Evolutionary conservation across 2,329 filamentous ascomycete species (phyloP).

Genomic region (Fusarium tjaetaba): DNA sequence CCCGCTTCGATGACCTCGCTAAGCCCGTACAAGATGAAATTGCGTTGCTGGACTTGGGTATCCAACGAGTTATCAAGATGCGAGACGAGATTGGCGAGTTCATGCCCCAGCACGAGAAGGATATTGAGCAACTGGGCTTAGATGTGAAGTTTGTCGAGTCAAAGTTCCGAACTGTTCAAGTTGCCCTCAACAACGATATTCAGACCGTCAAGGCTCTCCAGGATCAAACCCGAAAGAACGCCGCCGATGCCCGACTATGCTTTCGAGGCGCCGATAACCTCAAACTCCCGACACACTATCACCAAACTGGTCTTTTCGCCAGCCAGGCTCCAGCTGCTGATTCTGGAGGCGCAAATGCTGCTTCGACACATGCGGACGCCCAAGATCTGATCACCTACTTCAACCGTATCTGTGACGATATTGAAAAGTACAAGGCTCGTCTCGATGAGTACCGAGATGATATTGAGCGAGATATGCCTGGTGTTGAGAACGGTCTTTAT

Average conservation of each 20-base stretch:
- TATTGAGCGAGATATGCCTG: conserved; percentile 59
- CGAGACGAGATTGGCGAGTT: conserved; percentile 80
- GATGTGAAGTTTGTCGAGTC: conserved; percentile 61
- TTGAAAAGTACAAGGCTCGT: conserved; percentile 55
- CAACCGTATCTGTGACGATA: conserved; percentile 56
- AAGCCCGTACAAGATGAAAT: conserved; percentile 84
- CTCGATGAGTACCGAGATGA: conserved; percentile 57
- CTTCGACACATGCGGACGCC: conserved; percentile 51
- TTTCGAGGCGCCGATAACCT: conserved; percentile 81
- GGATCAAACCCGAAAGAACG: conserved; percentile 68
- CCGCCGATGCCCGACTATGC: conserved; percentile 74
- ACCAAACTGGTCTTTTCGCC: conserved; percentile 58
- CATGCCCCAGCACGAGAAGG: conserved; percentile 64
- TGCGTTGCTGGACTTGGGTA: conserved; percentile 79
- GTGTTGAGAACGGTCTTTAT: conserved; percentile 58
- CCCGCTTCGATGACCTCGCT: conserved; percentile 89
- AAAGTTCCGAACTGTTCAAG: conserved; percentile 57
- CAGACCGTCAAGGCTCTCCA: conserved; percentile 72
- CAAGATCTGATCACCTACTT: conserved; percentile 58
- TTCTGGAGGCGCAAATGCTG: conserved; percentile 46
- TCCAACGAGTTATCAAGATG: conserved; percentile 81
- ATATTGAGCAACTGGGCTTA: conserved; percentile 58
- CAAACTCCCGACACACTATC: conserved; percentile 71
- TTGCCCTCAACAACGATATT: conserved; percentile 64
- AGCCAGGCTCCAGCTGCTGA: conserved; percentile 45